A percentile compares a stretch with the other conserved stretches of the same genome.
Evolutionary conservation across 2,329 filamentous ascomycete species (phyloP).

Genomic region (Nectriaceae sp.): DNA sequence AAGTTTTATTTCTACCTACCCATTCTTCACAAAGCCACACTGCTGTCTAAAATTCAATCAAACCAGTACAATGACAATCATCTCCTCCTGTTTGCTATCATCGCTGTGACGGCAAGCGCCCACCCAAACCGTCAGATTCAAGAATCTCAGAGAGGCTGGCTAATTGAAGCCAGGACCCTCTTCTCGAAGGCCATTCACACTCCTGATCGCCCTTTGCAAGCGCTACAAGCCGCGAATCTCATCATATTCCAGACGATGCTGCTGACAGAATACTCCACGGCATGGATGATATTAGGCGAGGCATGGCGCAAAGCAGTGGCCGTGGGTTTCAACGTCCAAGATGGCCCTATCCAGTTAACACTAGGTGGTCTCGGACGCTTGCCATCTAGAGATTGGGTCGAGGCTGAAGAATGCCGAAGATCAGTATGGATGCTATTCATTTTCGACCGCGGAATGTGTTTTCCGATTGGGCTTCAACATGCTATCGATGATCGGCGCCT

Average conservation of each 20-base stretch:
- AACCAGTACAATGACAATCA: not conserved
- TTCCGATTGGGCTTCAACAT: constrained; percentile 24
- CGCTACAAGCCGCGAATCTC: constrained; percentile 21
- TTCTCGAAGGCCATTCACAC: constrained; percentile 16
- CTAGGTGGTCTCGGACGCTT: constrained; percentile 11
- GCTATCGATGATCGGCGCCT: constrained; percentile 27
- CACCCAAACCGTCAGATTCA: constrained; percentile 20
- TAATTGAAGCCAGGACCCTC: constrained; percentile 15
- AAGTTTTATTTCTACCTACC: constrained; percentile 22
- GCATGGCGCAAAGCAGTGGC: constrained; percentile 27
- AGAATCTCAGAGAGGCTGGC: constrained; percentile 20
- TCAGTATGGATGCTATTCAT: constrained; percentile 27
- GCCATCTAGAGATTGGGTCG: constrained; percentile 13
- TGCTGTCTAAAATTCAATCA: constrained; percentile 3
- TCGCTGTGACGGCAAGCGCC: constrained; percentile 18
- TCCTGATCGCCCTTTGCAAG: constrained; percentile 15
- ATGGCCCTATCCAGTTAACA: constrained; percentile 2
- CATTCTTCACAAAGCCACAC: constrained; percentile 16
- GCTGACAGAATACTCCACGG: constrained; percentile 16
- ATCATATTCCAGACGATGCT: constrained; percentile 22
- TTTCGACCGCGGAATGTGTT: constrained; percentile 26
- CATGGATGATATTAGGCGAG: constrained; percentile 23
- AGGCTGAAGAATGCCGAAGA: constrained; percentile 21
- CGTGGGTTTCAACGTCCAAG: constrained; percentile 18
- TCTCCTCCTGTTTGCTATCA: constrained; percentile 18